Evolutionary conservation across 495 filamentous ascomycete genomes (phyloP).

Genomic region (Hyaloscypha finlandica): DNA sequence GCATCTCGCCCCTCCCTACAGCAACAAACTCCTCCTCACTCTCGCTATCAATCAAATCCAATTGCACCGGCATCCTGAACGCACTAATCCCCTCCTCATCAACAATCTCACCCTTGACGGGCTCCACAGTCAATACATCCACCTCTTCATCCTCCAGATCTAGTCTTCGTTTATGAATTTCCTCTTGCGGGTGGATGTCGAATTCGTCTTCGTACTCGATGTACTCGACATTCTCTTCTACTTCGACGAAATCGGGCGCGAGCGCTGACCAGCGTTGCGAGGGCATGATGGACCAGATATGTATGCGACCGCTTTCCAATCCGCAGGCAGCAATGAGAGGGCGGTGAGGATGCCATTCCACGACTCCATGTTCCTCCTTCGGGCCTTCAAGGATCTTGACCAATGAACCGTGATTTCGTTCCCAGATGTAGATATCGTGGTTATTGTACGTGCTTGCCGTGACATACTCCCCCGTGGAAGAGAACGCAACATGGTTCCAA

Average conservation of each 20-base stretch:
- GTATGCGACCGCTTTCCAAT: conserved; percentile 83
- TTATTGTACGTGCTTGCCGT: conserved; percentile 95
- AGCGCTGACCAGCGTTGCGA: conserved; percentile 96
- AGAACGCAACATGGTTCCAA: conserved; percentile 97
- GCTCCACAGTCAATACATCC: conserved; percentile 79
- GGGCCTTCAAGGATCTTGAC: conserved; percentile 96
- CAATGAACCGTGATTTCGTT: conserved; percentile 87
- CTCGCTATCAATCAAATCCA: conserved; percentile 74
- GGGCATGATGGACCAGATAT: conserved; percentile 89
- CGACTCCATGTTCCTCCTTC: conserved; percentile 89
- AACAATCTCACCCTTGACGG: conserved; percentile 60
- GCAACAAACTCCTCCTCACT: conserved; percentile 88
- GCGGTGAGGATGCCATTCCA: conserved; percentile 95
- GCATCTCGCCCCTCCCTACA: conserved; percentile 80
- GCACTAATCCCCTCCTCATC: conserved; percentile 53
- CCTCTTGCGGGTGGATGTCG: conserved; percentile 93
- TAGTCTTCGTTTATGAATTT: conserved; percentile 86
- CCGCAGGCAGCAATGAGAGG: conserved; percentile 88
- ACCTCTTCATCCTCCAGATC: conserved; percentile 89
- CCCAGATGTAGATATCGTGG: conserved; percentile 98
- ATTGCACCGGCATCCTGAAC: conserved; percentile 85
- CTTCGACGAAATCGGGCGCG: conserved; percentile 94
- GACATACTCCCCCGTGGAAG: conserved; percentile 88
- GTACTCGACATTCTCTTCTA: conserved; percentile 98
- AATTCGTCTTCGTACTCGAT: conserved; percentile 96